Percentiles rank a stretch among this genome's conserved stretches.
phyloP scores from a whole-genome alignment of 345 rosid genomes.

The Eucalyptus regnans region DNA sequence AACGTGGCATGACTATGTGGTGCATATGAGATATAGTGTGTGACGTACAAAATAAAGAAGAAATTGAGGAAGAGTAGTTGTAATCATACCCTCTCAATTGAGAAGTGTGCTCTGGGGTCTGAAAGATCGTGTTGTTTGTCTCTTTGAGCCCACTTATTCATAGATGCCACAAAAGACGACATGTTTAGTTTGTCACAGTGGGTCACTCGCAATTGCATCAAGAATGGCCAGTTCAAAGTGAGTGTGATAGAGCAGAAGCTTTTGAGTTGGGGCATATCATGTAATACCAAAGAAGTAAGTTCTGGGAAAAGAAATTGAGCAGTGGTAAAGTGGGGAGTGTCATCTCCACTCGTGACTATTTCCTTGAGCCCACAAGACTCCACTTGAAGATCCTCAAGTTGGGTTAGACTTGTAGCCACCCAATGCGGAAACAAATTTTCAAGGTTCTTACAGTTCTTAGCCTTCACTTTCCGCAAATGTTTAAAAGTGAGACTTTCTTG shows the following conservation, averaged over 20 bases:
- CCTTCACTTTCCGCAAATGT: rapidly evolving
- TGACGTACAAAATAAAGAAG: background rate
- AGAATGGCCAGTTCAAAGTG: background rate
- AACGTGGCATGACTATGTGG: rapidly evolving
- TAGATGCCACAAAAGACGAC: background rate
- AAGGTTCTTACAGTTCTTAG: background rate
- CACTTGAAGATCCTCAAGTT: no score
- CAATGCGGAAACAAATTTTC: background rate
- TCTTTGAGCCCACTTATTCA: background rate
- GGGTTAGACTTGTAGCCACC: background rate
- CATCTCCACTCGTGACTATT: background rate
- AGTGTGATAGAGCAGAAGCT: rapidly evolving
- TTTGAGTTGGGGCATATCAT: background rate
- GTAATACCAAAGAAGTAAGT: rapidly evolving
- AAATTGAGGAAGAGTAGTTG: background rate
- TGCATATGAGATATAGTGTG: background rate
- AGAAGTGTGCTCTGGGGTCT: background rate
- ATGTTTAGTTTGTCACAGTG: background rate
- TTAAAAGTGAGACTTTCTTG: no score
- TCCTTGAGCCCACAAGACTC: background rate
- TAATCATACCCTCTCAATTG: background rate
- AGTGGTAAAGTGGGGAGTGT: rapidly evolving
- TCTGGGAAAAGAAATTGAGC: rapidly evolving
- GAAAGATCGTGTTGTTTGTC: background rate
- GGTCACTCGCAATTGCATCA: background rate